Evolutionary conservation across 108 stramenopile species (phyloP).

Genomic region (Pseudonitzschia delicatissima): DNA sequence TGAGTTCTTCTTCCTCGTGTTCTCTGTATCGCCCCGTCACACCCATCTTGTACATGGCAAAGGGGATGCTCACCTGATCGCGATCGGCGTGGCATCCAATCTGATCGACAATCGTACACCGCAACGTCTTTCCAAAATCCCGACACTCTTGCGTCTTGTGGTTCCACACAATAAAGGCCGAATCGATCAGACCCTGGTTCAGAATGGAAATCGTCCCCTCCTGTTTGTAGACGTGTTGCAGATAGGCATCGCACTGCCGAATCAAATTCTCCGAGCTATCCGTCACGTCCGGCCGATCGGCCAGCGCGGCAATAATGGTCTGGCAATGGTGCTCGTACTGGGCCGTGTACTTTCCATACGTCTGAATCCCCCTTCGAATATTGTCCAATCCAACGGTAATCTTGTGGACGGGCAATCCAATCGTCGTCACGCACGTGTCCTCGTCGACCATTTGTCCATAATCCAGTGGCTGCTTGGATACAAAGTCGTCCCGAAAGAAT

Average conservation of each 20-base stretch:
- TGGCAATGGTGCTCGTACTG: constrained; percentile 17
- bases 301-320: constrained; percentile 7
- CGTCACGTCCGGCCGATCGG: constrained; percentile 3
- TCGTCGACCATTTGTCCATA: neutral
- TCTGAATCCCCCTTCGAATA: neutral
- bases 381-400: constrained; percentile 11
- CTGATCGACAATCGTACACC: constrained; percentile 18
- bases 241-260: constrained; percentile 15
- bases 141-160: constrained; percentile 18
- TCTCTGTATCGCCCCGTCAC: constrained; percentile 1
- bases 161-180: constrained; percentile 19
- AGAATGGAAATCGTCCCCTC: neutral
- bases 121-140: constrained; percentile 7
- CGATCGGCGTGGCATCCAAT: constrained; percentile 15
- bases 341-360: neutral
- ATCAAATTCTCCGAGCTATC: constrained; percentile 14
- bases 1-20: neutral
- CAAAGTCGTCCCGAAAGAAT: constrained; percentile 21
- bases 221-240: constrained; percentile 15
- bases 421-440: neutral
- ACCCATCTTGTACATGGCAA: constrained; percentile 21
- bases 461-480: constrained; percentile 6
- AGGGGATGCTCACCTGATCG: constrained; percentile 16
- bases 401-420: constrained; percentile 15
- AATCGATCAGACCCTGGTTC: constrained; percentile 16